A percentile compares a stretch with the other conserved stretches of the same genome.
Evolutionary conservation across 176 grass and related monocot species (phyloP).

Genomic region (Triticum urartu): DNA sequence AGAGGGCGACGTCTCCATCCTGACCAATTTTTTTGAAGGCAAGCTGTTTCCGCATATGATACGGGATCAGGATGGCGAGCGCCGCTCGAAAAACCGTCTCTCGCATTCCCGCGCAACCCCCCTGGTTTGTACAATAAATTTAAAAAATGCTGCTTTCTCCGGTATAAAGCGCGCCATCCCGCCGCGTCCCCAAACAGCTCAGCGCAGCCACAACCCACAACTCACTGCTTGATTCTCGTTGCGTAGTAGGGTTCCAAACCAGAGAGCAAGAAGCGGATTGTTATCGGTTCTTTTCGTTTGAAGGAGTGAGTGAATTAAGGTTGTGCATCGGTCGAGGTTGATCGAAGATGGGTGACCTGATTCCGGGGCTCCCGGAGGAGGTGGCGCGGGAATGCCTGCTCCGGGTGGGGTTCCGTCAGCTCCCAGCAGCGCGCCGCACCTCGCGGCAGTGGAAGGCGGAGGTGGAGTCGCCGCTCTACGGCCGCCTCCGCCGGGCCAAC

Average conservation of each 20-base stretch:
- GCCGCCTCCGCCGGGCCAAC: constrained; percentile 37
- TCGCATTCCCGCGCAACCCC: neutral
- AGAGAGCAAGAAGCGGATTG: neutral
- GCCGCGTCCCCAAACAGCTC: neutral
- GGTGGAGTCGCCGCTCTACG: constrained; percentile 53
- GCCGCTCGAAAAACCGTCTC: neutral
- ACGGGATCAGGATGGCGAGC: neutral
- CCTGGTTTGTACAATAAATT: no score
- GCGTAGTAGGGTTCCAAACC: neutral
- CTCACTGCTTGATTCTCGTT: neutral
- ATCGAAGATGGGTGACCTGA: constrained; percentile 47
- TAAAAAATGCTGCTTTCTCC: no score
- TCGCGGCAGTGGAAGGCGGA: constrained; percentile 67
- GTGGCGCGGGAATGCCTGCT: constrained; percentile 73
- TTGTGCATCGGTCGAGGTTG: neutral
- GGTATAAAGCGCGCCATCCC: neutral
- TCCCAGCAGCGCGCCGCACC: constrained; percentile 42
- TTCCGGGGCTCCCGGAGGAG: constrained; percentile 77
- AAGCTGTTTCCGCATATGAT: neutral
- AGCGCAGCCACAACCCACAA: neutral
- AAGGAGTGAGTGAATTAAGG: neutral
- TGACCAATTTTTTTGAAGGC: neutral
- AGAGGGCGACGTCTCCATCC: neutral
- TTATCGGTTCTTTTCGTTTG: neutral
- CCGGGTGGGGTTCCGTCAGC: constrained; percentile 51